Evolutionary conservation across 1,139 yeast species (phyloP), one percentile per base, ranked within the genome.

Genomic region (Magnusiomyces fungicola): DNA sequence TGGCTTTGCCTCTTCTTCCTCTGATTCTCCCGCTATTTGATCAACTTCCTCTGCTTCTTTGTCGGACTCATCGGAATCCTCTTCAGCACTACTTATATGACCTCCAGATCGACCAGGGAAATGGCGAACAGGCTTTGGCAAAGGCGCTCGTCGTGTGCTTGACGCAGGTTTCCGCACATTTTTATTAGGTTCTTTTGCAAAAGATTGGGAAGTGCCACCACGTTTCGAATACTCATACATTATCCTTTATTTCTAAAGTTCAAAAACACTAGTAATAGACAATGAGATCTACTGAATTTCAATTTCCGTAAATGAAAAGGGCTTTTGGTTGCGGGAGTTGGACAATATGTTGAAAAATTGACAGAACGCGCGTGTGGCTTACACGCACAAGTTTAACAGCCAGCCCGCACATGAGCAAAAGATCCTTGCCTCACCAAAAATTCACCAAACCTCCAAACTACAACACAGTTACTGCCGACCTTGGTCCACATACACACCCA

Each of bases 31-130:
- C 18, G 48, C 50, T 30, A 59, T 63, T 16, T 55, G 58, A n/a
- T 59, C 59, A n/a, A 51, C 55, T 23, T 53, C 55, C 10, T 64
- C 65, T 36, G 55, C 60, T n/a, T 56, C 63, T 27, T 51, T 50
- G 43, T 45, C 48, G 30, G 45, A 45, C 19, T 50, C 51, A 40
- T 43, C 48, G 25, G 49, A 55, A 3, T 50, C 56, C 33, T 48
- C 53, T 24, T 40, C 46, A 2, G 38, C 45, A 32, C 44, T 47
- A 45, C 40, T 48, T 33, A 32, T 51, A 45, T n/a, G 48, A 25
- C 16, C 48, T 42, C 32, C 53, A 1, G 55, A 57, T 49, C 53
- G 52, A 4, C 63, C 63, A 1, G 62, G 58, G 49, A 61, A 61
- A 46, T 61, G 55, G 29, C 63, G 49, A 14, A 46, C 53, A 9